Percentiles rank a stretch among this genome's conserved stretches.
Conservation (phyloP, 768 basidiomycete species). For the Cystobasidium tubakii region DNA sequence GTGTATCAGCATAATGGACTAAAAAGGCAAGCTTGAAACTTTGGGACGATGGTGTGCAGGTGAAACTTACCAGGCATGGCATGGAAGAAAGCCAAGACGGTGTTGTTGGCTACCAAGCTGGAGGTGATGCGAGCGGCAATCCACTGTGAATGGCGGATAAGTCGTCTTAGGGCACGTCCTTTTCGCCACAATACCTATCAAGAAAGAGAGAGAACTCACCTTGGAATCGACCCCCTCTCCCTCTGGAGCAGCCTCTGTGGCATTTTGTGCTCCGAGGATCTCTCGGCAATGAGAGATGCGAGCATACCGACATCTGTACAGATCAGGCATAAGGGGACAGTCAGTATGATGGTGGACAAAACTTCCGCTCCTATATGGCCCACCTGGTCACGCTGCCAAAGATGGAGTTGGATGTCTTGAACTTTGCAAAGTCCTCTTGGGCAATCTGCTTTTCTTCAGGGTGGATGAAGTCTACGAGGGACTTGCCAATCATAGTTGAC, state of each 20-base stretch:
- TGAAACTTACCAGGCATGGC: slow-evolving; percentile 35
- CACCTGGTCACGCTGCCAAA: slow-evolving; percentile 46
- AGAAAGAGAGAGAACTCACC: neutral
- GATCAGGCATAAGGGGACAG: neutral
- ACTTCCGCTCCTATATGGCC: neutral
- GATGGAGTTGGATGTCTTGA: slow-evolving; percentile 39
- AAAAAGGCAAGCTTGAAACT: too few species aligned
- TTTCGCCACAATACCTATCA: too few species aligned
- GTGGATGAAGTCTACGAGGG: slow-evolving; percentile 45
- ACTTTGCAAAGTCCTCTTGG: slow-evolving; percentile 33
- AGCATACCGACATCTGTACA: slow-evolving; percentile 41
- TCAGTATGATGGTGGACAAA: neutral
- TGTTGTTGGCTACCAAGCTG: slow-evolving; percentile 35
- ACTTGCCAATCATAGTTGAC: slow-evolving; percentile 33
- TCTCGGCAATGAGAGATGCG: slow-evolving; percentile 37
- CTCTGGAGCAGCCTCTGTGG: slow-evolving; percentile 29
- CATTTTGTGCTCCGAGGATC: slow-evolving; percentile 33
- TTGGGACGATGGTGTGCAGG: too few species aligned
- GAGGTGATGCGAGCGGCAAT: neutral
- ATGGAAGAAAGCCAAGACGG: slow-evolving; percentile 45
- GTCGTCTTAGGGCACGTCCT: slow-evolving; percentile 7
- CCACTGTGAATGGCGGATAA: slow-evolving; percentile 32
- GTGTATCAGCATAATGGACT: too few species aligned
- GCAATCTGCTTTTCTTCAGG: slow-evolving; percentile 41
- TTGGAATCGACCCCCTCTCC: slow-evolving; percentile 18